phyloP scores from a whole-genome alignment of 1,284 basidiomycete species.

The Cerioporus squamosus region DNA sequence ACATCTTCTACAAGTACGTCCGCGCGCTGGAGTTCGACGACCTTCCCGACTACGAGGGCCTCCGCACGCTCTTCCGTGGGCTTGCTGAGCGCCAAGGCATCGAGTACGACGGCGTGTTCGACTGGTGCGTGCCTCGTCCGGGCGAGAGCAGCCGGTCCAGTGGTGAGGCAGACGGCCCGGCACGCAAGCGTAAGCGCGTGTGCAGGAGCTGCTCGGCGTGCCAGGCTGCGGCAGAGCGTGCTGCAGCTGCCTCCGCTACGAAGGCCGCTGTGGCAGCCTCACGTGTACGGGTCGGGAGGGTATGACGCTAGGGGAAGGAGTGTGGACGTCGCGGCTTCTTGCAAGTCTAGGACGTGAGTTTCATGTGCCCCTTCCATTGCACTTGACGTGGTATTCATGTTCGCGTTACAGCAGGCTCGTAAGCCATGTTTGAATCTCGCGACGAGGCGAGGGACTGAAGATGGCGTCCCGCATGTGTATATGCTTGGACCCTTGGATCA shows the following conservation, averaged over 20 bases:
- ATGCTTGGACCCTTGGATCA: constrained; percentile 7
- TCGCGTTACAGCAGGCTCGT: constrained; percentile 8
- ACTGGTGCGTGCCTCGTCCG: constrained; percentile 33
- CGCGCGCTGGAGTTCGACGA: constrained; percentile 90
- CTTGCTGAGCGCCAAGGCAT: constrained; percentile 36
- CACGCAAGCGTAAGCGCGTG: constrained; percentile 24
- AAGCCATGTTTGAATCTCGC: constrained; percentile 13
- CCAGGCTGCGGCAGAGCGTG: constrained; percentile 24
- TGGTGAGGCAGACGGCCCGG: constrained; percentile 5
- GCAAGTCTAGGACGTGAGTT: constrained; percentile 18
- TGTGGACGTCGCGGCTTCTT: constrained; percentile 11
- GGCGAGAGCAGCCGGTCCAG: constrained; percentile 10
- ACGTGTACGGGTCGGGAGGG: constrained; percentile 8
- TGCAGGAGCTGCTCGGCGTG: constrained; percentile 30
- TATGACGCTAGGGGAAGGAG: constrained; percentile 1
- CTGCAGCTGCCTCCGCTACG: constrained; percentile 17
- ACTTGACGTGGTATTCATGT: not conserved
- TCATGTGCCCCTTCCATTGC: not conserved
- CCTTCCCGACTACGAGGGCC: constrained; percentile 88
- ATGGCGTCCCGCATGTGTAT: constrained; percentile 20
- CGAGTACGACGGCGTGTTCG: constrained; percentile 36
- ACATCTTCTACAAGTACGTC: constrained; percentile 85
- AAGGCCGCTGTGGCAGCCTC: constrained; percentile 12
- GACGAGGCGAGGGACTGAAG: constrained; percentile 15
- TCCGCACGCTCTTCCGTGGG: constrained; percentile 81